Evolutionary conservation across 2,329 filamentous ascomycete genomes (phyloP).

Genomic region (Thielaviopsis euricoi): DNA sequence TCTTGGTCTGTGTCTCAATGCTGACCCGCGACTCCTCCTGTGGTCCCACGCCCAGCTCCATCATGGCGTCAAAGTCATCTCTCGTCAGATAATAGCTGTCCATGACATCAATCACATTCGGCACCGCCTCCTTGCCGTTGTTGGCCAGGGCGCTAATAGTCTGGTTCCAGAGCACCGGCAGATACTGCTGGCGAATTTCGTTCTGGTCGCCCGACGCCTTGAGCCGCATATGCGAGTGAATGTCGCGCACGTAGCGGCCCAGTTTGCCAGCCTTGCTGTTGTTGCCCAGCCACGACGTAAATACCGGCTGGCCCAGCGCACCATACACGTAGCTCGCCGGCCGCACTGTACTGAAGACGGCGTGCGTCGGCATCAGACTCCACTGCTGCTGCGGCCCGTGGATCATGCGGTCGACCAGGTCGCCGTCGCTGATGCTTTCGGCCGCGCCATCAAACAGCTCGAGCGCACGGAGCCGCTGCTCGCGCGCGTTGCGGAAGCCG

Average conservation of each 20-base stretch:
- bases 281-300: conserved; percentile 87
- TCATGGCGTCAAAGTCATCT: conserved; percentile 85
- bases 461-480: conserved; percentile 64
- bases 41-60: conserved; percentile 76
- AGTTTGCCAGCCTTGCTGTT: conserved; percentile 76
- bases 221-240: conserved; percentile 93
- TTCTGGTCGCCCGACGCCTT: conserved; percentile 79
- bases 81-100: conserved; percentile 90
- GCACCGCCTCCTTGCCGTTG: conserved; percentile 69
- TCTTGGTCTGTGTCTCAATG: conserved; percentile 72
- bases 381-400: conserved; percentile 96
- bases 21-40: conserved; percentile 61
- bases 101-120: conserved; percentile 83
- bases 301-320: conserved; percentile 55
- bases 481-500: conserved; percentile 40
- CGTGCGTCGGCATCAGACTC: conserved; percentile 94
- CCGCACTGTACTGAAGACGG: conserved; percentile 83
- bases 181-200: conserved; percentile 85
- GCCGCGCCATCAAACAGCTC: conserved; percentile 78
- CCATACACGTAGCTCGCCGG: conserved; percentile 80
- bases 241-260: conserved; percentile 70
- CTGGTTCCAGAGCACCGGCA: conserved; percentile 74
- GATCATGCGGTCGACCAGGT: conserved; percentile 94
- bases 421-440: conserved; percentile 92
- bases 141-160: conserved; percentile 56